Conservation (phyloP, 805 yeast species). For the Yamadazyma kitorensis region DNA sequence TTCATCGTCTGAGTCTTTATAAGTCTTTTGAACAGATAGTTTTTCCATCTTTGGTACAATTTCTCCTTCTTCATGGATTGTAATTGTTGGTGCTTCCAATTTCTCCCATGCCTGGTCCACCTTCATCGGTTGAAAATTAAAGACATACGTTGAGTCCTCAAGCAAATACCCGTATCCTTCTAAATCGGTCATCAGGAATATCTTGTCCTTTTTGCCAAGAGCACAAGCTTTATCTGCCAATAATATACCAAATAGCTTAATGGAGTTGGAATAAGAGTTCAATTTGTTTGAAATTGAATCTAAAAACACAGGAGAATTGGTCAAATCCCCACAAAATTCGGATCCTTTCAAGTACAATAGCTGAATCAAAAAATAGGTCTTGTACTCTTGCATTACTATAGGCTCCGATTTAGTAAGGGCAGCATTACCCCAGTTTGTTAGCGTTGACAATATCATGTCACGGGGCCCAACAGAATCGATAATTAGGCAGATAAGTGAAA, state of each 20-base stretch:
- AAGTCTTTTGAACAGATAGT: background rate
- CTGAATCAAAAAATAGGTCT: conserved; percentile 48
- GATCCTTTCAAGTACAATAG: conserved; percentile 20
- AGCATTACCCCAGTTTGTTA: conserved; percentile 23
- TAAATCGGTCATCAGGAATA: conserved; percentile 21
- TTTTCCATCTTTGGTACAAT: background rate
- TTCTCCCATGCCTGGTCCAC: conserved; percentile 6
- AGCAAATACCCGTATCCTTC: conserved; percentile 10
- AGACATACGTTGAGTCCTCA: background rate
- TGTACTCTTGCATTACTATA: conserved; percentile 40
- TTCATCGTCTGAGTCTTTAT: conserved; percentile 17
- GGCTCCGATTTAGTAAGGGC: conserved; percentile 38
- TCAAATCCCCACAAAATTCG: conserved; percentile 22
- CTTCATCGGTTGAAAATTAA: background rate
- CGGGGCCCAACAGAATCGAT: conserved; percentile 2
- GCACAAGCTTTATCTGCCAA: conserved; percentile 52
- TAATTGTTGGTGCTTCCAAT: conserved; percentile 4
- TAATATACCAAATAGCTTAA: conserved; percentile 53
- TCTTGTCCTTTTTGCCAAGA: conserved; percentile 23
- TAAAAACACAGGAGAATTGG: conserved; percentile 41
- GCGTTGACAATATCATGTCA: too few species aligned
- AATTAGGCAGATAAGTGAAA: conserved; percentile 15
- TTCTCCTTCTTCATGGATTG: background rate
- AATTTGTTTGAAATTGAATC: conserved; percentile 53
- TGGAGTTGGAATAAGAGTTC: conserved; percentile 43